Percentiles rank a stretch among this genome's conserved stretches.
Evolutionary conservation across 306 rosid species (phyloP).

Genomic region (Cicer yamashitae): DNA sequence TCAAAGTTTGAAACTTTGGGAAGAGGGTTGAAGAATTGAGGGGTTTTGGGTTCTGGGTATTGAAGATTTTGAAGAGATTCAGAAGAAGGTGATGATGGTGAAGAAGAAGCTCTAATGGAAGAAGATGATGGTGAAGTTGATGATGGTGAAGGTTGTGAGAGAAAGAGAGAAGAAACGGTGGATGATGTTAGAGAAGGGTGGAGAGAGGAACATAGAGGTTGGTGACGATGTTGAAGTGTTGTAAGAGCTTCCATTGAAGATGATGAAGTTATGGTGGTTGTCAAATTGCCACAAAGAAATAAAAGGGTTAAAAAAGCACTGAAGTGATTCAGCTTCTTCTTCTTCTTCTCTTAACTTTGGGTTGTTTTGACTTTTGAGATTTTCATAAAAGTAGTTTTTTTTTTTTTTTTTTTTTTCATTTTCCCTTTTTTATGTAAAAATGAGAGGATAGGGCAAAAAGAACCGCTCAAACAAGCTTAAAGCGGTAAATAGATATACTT

Average conservation of each 20-base stretch:
- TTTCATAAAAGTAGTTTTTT: background rate
- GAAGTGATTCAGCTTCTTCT: too few relatives aligned
- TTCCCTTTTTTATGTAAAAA: too few relatives aligned
- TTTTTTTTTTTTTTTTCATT: background rate
- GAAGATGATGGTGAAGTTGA: background rate
- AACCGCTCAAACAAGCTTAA: constrained; percentile 15
- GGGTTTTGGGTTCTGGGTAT: constrained; percentile 18
- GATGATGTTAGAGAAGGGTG: constrained; percentile 26
- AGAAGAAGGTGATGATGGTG: constrained; percentile 37
- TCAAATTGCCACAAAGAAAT: background rate
- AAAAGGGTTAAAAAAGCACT: background rate
- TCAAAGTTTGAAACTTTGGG: constrained; percentile 8
- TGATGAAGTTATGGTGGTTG: background rate
- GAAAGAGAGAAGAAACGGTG: constrained; percentile 38
- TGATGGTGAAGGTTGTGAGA: constrained; percentile 32
- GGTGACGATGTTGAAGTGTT: constrained; percentile 32
- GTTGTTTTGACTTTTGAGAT: background rate
- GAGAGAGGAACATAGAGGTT: constrained; percentile 14
- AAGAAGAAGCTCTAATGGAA: constrained; percentile 43
- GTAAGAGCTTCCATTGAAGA: constrained; percentile 20
- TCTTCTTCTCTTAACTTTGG: background rate
- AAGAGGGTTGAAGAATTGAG: constrained; percentile 10
- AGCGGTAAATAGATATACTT: background rate
- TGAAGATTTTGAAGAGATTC: constrained; percentile 30
- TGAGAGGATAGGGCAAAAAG: background rate